Base-by-base conservation (phyloP, 495 filamentous ascomycete species). In the Talaromyces trachyspermus region DNA sequence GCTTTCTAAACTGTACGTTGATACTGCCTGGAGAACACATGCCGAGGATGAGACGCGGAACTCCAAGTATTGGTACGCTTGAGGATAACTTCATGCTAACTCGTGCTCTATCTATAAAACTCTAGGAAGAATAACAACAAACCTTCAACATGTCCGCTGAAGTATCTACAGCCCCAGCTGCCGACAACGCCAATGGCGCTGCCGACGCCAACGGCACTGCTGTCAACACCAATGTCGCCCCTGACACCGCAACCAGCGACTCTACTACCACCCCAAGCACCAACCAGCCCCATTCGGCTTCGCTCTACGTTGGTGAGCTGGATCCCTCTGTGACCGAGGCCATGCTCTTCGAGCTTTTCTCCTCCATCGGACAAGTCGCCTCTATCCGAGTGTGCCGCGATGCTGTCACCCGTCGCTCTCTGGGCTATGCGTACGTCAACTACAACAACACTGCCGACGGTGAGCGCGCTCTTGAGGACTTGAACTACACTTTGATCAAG, bases 321-420 rank as follows among this genome's bases (percentile, higher is more conserved):
- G 92, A 99, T 69, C 81, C 86, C 48, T 88, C 87, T 43, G 92
- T 99, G 62, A 99, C 92, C 47, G 92, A 99, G 79, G 92, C 92
- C 54, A 99, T 99, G 92, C 88, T 99, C 64, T 99, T 97, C 70
- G 94, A 99, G 81, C 87, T 99, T 24, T 99, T 99, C 81, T 97
- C 92, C 50, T 91, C 91, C 67, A 97, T 99, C 66, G 92, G 92
- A 58, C 89, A 95, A 64, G 92, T 99, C 60, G 92, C 92, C 54
- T 99, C 92, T 42, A 99, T 99, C 68, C 91, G 92, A 77, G 92
- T 99, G 66, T 99, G 92, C 81, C 92, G 92, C 69, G 92, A 99
- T 61, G 92, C 92, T 48, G 89, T 99, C 61, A 99, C 92, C 63
- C 88, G 92, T 61, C 92, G 94, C 66, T 99, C 92, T 51, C 87